phyloP scores from a whole-genome alignment of 2,329 filamentous ascomycete species.

The Fusarium sp. region DNA sequence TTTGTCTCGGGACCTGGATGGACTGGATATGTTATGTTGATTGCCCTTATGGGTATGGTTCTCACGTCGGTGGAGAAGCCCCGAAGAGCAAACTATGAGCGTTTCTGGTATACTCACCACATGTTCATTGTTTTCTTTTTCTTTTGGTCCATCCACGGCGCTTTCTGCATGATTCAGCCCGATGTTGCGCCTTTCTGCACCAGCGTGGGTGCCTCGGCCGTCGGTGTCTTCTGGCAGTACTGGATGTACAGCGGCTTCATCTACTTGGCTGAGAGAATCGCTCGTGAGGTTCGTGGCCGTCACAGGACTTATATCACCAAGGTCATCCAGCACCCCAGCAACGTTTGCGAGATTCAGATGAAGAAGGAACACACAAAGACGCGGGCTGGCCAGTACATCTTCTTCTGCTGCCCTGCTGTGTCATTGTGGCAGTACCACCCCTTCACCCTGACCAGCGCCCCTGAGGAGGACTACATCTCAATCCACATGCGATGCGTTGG shows the following conservation, averaged over 20 bases:
- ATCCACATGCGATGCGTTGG: conserved; percentile 87
- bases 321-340: conserved; percentile 89
- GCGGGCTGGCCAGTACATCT: conserved; percentile 87
- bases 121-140: conserved; percentile 90
- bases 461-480: conserved; percentile 91
- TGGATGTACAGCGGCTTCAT: conserved; percentile 88
- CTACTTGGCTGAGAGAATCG: conserved; percentile 83
- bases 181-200: conserved; percentile 84
- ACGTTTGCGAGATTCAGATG: conserved; percentile 91
- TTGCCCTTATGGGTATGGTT: conserved; percentile 82
- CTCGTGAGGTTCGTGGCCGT: conserved; percentile 81
- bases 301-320: conserved; percentile 91
- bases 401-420: conserved; percentile 87
- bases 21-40: conserved; percentile 88
- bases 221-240: conserved; percentile 90
- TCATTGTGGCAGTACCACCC: conserved; percentile 92
- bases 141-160: conserved; percentile 91
- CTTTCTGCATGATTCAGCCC: conserved; percentile 91
- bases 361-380: conserved; percentile 91
- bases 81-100: conserved; percentile 84
- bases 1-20: conserved; percentile 84
- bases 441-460: conserved; percentile 87
- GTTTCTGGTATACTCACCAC: conserved; percentile 93
- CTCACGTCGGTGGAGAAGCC: conserved; percentile 82
- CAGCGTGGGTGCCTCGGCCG: conserved; percentile 71